A percentile compares a stretch with the other conserved stretches of the same genome.
Conservation (phyloP, 1,139 yeast species). For the Zygosaccharomyces sapae region DNA sequence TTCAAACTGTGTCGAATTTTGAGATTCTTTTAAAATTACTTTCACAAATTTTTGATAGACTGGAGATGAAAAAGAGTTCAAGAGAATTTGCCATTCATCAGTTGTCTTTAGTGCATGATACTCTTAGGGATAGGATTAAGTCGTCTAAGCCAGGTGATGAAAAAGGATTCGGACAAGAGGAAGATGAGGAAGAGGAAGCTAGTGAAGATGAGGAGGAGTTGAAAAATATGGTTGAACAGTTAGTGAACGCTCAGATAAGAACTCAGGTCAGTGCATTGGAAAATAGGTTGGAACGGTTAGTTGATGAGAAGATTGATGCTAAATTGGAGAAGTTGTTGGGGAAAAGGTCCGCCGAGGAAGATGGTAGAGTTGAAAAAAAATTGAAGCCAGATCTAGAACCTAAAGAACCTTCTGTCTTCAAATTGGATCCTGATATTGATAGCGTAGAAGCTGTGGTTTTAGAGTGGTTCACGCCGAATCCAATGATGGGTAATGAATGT, state of each 20-base stretch:
- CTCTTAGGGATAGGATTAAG: conserved; percentile 20
- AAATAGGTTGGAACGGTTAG: background rate
- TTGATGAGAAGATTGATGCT: background rate
- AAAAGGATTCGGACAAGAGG: conserved; percentile 10
- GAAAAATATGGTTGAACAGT: conserved; percentile 17
- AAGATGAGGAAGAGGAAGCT: conserved; percentile 2
- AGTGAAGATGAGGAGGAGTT: conserved; percentile 6
- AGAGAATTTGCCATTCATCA: conserved; percentile 25
- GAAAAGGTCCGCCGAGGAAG: background rate
- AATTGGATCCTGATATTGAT: too few species aligned
- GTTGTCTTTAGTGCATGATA: conserved; percentile 21
- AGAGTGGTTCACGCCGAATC: too few species aligned
- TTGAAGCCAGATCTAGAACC: too few species aligned
- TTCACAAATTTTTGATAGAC: conserved; percentile 26
- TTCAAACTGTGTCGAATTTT: conserved; percentile 29
- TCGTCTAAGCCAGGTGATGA: conserved; percentile 22
- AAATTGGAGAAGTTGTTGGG: background rate
- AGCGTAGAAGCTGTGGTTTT: too few species aligned
- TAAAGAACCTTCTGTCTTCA: too few species aligned
- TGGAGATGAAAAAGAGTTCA: conserved; percentile 29
- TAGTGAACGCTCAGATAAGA: background rate
- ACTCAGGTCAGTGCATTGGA: background rate
- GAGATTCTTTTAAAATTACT: conserved; percentile 22
- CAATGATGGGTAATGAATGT: too few species aligned
- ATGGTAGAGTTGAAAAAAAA: too few species aligned